These are phyloP conservation scores for Ophiostoma fasciatum DNA, from an alignment of 2,329 filamentous ascomycete species.

Conservation along the genomic window DNA sequence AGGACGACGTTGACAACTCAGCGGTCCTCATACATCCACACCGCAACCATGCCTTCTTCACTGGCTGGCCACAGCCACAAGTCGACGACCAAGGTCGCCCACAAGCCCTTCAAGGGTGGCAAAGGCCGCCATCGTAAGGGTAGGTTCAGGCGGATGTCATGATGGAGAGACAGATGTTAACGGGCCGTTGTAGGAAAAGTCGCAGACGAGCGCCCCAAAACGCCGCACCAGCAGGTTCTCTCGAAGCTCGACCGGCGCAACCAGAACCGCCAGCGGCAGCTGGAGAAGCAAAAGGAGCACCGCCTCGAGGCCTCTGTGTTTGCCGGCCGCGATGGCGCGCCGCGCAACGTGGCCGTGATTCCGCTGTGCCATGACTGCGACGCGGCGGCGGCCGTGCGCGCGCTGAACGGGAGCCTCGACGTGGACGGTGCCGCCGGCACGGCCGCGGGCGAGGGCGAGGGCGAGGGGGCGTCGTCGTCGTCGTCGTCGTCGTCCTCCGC, in stretches of 20 bases:
- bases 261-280: constrained; percentile 79
- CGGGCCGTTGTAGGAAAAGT: constrained; percentile 50
- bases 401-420: constrained; percentile 67
- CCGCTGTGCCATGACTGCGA: constrained; percentile 66
- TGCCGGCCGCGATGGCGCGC: constrained; percentile 70
- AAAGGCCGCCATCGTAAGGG: constrained; percentile 42
- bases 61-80: constrained; percentile 69
- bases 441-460: constrained; percentile 32
- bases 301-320: constrained; percentile 69
- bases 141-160: too few species aligned
- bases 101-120: constrained; percentile 87
- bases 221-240: constrained; percentile 91
- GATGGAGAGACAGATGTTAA: too few species aligned
- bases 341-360: constrained; percentile 76
- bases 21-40: too few species aligned
- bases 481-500: too few species aligned
- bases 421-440: constrained; percentile 22
- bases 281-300: constrained; percentile 71
- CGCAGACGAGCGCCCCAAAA: constrained; percentile 63
- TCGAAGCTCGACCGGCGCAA: constrained; percentile 93
- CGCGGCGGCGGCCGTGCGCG: constrained; percentile 47
- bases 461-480: constrained; percentile 37
- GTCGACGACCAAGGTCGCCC: constrained; percentile 73
- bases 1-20: too few species aligned
- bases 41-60: constrained; percentile 8